Percentiles rank a stretch among this genome's conserved stretches.
Evolutionary conservation across 176 grass and related monocot species (phyloP).

Genomic region (Carex littledalei): DNA sequence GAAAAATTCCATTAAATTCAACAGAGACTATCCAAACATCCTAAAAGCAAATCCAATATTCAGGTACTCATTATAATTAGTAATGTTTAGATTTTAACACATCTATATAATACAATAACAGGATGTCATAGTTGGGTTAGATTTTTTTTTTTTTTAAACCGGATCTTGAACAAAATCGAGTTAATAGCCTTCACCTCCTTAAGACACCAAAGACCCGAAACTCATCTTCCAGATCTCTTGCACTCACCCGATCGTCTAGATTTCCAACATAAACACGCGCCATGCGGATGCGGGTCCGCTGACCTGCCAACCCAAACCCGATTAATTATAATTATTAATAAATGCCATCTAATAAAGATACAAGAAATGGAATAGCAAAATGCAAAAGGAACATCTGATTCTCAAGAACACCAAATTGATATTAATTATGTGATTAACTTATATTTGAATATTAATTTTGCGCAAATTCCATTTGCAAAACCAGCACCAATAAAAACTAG

Average conservation of each 20-base stretch:
- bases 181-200: slow-evolving; percentile 40
- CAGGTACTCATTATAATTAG: neutral
- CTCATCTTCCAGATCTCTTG: slow-evolving; percentile 72
- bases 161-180: neutral
- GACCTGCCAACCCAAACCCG: neutral
- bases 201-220: slow-evolving; percentile 73
- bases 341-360: neutral
- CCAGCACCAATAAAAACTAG: neutral
- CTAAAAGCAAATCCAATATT: neutral
- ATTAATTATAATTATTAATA: neutral
- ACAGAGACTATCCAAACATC: neutral
- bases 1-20: neutral
- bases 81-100: neutral
- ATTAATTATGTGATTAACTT: neutral
- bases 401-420: neutral
- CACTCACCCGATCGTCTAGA: slow-evolving; percentile 50
- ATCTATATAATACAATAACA: neutral
- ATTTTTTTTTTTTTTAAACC: neutral
- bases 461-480: neutral
- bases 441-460: neutral
- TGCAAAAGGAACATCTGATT: neutral
- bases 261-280: slow-evolving; percentile 76
- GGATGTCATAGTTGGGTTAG: neutral
- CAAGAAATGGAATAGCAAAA: neutral
- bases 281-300: slow-evolving; percentile 20